Base-by-base conservation (phyloP, 2,329 filamentous ascomycete genomes). In the Setomelanomma holmii region DNA sequence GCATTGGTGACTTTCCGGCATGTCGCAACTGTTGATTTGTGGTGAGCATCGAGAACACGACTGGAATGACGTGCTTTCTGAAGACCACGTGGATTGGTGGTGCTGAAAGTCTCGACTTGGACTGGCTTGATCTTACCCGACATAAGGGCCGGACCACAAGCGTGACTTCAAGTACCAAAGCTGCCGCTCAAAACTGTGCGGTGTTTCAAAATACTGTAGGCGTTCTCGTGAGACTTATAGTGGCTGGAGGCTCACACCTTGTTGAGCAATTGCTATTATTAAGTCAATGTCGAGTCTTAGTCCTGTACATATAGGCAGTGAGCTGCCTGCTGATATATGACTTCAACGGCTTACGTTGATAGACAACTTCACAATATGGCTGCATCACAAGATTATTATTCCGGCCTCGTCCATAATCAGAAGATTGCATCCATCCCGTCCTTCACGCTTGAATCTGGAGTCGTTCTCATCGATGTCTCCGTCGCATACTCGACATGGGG, bases 401-500 rank as follows among this genome's bases (percentile, higher is more conserved):
- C 64, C 12, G 21, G 36, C 16, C 50, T 73, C 35, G 66, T 68
- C 21, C 41, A 55, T 46, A 58, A 61, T 49, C 64, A 72, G 52
- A 64, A 58, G 39, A 63, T 63, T 44, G 67, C 67, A 0, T 24
- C 67, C 35, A 59, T 73, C 34, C 56, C 64, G 24, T 54, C 55
- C 11, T 65, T 73, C 8, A 46, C 50, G 8, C 61, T 73, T 14
- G 66, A 72, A 43, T 71, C 62, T 11, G 68, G 68, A 4, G 55
- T 66, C 20, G 49, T 51, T 7, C 41, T 73, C 8, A 44, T 58
- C 22, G 57, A 57, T 7, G 67, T 66, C 24, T 62, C 64, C 4
- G 40, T 74, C n/a, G 71, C 71, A 30, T 74, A 72, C 59, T 73
- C 69, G 44, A 71, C 68, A 21, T 71, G 68, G 67, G 71, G 69